Evolutionary conservation across 179 eudicot genomes (phyloP), one percentile per base, ranked within the genome.

Genomic region (Heliamphora pulchella): DNA sequence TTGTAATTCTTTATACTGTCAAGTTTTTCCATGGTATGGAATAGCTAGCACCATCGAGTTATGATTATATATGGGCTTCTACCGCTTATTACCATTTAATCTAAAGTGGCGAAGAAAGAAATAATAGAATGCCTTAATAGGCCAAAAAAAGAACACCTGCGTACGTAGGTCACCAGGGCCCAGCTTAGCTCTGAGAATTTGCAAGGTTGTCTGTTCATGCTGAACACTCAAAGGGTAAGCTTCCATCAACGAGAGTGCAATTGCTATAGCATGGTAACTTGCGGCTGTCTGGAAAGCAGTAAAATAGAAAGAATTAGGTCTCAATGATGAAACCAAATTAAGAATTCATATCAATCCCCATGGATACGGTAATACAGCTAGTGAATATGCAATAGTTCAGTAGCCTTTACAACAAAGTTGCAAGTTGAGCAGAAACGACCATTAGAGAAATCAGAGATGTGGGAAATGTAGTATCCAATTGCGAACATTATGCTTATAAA

Each of bases 171-270:
- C 99, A 89, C 94, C 99, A 75, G 97, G 97, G 80, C 99, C 99
- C 81, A 96, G 91, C 90, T 96, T 96, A 80, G 99, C 92, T 75
- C 97, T 90, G 65, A 96, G 97, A 76, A 96, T 96, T 82, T 92
- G 97, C 89, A 96, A 87, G 80, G 99, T 96, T 78, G 99, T 96
- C 81, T 94, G 97, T 85, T 96, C 99, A 81, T 96, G 99, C 84
- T 96, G 99, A 84, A 96, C 99, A 85, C 99, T 96, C 78, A 96
- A 80, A 69, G 99, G 98, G 85, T 94, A 96, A 48, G 99, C 99
- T 90, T 96, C 99, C 99, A 96, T 96, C 85, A 96, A 86, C 13
- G 99, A 96, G 81, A 96, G 97, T n/a, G 99, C 99, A 87, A 96
- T 96, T 43, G 98, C 99, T 10, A 96, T 96, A 80, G 99, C 99